Evolutionary conservation across 1,139 yeast species (phyloP), one percentile per base, ranked within the genome.

Genomic region (Lodderomyces margitis): DNA sequence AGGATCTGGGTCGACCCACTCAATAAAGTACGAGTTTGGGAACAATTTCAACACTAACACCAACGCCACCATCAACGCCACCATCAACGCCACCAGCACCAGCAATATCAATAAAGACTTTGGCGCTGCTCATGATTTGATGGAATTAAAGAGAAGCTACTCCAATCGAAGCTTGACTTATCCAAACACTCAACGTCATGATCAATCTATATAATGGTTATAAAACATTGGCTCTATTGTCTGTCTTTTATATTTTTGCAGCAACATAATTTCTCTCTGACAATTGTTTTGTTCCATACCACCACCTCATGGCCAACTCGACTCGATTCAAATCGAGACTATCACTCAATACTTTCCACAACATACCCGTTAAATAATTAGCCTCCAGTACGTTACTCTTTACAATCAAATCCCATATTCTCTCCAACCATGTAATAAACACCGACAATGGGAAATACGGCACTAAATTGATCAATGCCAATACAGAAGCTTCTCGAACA

Each of bases 251-350:
- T 30, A 38, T 33, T 16, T 33, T 38, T 4, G 37, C 32, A 21
- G 14, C 38, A 33, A 33, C 10, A 16, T 32, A 32, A 7, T 21
- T 34, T 14, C 25, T 27, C 34, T 20, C 27, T 14, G 45, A 39
- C 5, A 42, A 32, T n/a, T 34, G 24, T 12, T 39, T 39, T n/a
- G 27, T 37, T 23, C 33, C 33, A 30, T 42, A 42, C 45, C 45
- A 42, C 45, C 45, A 42, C 28, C 38, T 42, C 38, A 81, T 75
- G 2, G 83, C 92, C 31, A 81, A 52, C 41, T 78, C 81, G 3
- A 83, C 77, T 48, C 86, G 65, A 48, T 78, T 78, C 43, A 81
- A 66, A 49, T 82, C 86, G 47, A 80, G 66, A 45, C 69, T 70
- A 46, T 70, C 75, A 47, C 76, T 68, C 12, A 73, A 42, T 1